Conservation (phyloP, 108 stramenopile species). For the Nitzschia putrida region DNA sequence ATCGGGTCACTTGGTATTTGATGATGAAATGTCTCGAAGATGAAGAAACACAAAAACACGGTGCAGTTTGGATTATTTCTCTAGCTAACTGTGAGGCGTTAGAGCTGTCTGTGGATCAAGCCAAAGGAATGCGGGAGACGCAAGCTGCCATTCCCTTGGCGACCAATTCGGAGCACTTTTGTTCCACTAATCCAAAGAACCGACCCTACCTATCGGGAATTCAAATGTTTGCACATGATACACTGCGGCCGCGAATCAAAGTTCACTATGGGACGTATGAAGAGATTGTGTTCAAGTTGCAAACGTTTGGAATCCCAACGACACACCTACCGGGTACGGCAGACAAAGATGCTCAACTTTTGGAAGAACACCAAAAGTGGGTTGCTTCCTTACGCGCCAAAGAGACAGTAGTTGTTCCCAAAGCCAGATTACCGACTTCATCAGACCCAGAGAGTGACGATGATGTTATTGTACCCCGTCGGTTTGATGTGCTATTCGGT, state of each 20-base stretch:
- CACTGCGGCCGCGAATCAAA: not conserved
- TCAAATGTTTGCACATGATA: not conserved
- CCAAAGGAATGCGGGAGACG: not conserved
- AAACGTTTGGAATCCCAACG: constrained; percentile 30
- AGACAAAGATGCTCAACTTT: no score
- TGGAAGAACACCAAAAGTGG: no score
- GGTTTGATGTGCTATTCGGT: not conserved
- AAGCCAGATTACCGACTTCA: no score
- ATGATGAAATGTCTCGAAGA: constrained; percentile 6
- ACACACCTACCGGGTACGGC: no score
- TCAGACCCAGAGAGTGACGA: no score
- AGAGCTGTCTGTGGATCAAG: not conserved
- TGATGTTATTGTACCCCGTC: no score
- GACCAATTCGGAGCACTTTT: not conserved
- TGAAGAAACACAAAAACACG: constrained; percentile 26
- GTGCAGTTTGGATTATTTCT: constrained; percentile 12
- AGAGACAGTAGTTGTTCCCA: no score
- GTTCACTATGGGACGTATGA: constrained; percentile 9
- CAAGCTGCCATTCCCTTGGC: not conserved
- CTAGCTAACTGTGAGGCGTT: not conserved
- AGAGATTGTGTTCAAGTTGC: constrained; percentile 12
- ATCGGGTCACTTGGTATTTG: constrained; percentile 1
- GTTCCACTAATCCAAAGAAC: not conserved
- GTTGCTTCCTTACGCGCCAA: no score
- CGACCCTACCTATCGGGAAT: not conserved